Evolutionary conservation across 2,329 filamentous ascomycete species (phyloP).

Genomic region (Fusarium clavum): DNA sequence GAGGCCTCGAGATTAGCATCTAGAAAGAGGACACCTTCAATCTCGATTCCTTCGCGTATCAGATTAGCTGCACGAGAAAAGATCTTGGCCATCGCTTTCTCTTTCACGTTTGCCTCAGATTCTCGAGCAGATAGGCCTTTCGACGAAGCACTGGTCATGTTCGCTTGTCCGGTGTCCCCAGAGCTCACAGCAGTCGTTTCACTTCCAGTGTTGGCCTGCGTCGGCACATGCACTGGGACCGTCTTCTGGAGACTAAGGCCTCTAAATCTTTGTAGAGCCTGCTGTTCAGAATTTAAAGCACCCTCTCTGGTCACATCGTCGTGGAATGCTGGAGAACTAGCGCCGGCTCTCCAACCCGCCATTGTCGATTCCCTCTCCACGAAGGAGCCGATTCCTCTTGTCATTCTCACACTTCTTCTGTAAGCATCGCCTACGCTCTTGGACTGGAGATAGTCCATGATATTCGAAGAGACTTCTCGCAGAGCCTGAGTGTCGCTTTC

Average conservation of each 20-base stretch:
- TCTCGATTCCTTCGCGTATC: conserved; percentile 56
- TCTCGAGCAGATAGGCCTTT: background rate
- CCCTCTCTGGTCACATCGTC: conserved; percentile 26
- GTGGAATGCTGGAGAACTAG: conserved; percentile 15
- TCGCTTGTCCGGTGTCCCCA: background rate
- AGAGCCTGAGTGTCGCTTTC: conserved; percentile 44
- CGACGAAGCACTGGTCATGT: conserved; percentile 5
- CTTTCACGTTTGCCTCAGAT: conserved; percentile 3
- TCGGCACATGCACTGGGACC: conserved; percentile 9
- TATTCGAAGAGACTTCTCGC: conserved; percentile 46
- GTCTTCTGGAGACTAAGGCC: conserved; percentile 5
- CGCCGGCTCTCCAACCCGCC: conserved; percentile 41
- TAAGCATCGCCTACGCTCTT: conserved; percentile 46
- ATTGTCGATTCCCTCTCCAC: conserved; percentile 51
- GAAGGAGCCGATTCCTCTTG: conserved; percentile 54
- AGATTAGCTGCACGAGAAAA: conserved; percentile 59
- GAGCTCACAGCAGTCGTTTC: conserved; percentile 4
- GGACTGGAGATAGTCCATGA: conserved; percentile 54
- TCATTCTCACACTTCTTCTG: conserved; percentile 53
- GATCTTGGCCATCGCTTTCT: conserved; percentile 39
- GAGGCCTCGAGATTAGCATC: conserved; percentile 45
- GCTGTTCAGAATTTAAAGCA: conserved; percentile 26
- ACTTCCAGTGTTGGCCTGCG: conserved; percentile 8
- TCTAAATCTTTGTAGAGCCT: conserved; percentile 20
- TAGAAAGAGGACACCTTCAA: conserved; percentile 53